Base-by-base conservation (phyloP, 2,329 filamentous ascomycete genomes). In the Cryphonectria radicalis region DNA sequence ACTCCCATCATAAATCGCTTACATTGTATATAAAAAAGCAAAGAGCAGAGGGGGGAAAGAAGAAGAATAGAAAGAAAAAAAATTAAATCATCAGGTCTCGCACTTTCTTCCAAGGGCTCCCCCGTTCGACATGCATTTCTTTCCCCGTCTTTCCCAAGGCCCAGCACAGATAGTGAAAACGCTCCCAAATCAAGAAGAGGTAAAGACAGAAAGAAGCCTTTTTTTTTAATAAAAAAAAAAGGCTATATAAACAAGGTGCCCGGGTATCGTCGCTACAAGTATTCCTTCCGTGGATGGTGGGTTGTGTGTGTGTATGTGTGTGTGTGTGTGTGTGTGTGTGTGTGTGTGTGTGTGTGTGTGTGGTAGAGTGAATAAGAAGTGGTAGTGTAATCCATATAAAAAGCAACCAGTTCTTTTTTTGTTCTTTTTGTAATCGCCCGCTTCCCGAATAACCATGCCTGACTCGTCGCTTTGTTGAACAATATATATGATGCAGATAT, bases 261-360 rank as follows among this genome's bases (percentile, higher is more conserved):
- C 59, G 70, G 70, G 70, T 72, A 72, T 72, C 70, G 64, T 72
- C 70, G 59, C 67, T 70, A 63, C 43, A 63, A 25, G 50, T 63
- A 42, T 57, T 66, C 70, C 40, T 53, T 62, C 59, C 50, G 32
- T 65, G 59, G 63, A 63, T 40, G 53, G 69, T 63, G 66, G 42
- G 37, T 37, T 43, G 43, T 50, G 43, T 50, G 19, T 40, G 7
- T 40, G 14, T 43, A 13, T 43, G 37, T 40, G 37, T 40, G 37
- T 40, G 37, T 40, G 4, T 40, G 7, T 40, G 7, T 40, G 14
- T 43, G 42, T 43, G 37, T 40, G 37, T 40, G 37, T 43, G 43
- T 50, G 43, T 50, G 19, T 40, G 7, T 40, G 14, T 43, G 42
- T 43, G 37, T 40, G 37, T 40, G 37, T 40, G 37, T 40, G 4